Evolutionary conservation across 2,329 filamentous ascomycete genomes (phyloP).

Genomic region (Botrytis porri): DNA sequence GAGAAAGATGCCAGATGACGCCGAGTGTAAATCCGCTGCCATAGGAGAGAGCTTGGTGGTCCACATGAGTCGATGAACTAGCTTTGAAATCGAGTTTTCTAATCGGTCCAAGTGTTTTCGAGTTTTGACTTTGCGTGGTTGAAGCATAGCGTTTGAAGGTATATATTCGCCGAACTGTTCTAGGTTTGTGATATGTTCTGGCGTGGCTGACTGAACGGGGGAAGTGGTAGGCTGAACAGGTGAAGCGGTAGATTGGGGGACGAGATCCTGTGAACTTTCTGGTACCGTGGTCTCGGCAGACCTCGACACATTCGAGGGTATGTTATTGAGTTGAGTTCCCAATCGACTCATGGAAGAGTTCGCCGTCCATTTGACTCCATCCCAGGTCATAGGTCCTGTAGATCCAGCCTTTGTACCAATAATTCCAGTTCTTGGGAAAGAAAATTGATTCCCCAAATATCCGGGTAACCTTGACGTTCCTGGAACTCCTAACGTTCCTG

Average conservation of each 20-base stretch:
- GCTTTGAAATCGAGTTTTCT: slow-evolving; percentile 27
- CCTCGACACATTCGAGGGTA: background rate
- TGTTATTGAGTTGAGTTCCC: background rate
- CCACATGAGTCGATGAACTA: slow-evolving; percentile 30
- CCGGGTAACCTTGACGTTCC: background rate
- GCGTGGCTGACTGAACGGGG: background rate
- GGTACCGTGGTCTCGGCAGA: background rate
- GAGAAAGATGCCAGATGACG: slow-evolving; percentile 9
- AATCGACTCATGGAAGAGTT: slow-evolving; percentile 3
- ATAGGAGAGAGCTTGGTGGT: slow-evolving; percentile 20
- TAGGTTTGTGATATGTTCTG: background rate
- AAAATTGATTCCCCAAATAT: background rate
- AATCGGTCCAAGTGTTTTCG: slow-evolving; percentile 29
- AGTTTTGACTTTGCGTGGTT: slow-evolving; percentile 27
- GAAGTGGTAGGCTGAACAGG: background rate
- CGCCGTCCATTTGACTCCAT: background rate
- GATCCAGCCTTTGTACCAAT: slow-evolving; percentile 3
- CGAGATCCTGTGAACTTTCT: background rate
- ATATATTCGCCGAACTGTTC: slow-evolving; percentile 12
- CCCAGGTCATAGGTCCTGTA: slow-evolving; percentile 10
- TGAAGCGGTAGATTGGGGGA: background rate
- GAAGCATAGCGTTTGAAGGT: background rate
- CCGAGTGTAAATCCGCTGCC: background rate
- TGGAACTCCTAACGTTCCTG: background rate
- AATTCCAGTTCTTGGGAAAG: background rate